Evolutionary conservation across 371 early-diverging fungal species (phyloP).

Genomic region (Syncephalastrum contaminatum): DNA sequence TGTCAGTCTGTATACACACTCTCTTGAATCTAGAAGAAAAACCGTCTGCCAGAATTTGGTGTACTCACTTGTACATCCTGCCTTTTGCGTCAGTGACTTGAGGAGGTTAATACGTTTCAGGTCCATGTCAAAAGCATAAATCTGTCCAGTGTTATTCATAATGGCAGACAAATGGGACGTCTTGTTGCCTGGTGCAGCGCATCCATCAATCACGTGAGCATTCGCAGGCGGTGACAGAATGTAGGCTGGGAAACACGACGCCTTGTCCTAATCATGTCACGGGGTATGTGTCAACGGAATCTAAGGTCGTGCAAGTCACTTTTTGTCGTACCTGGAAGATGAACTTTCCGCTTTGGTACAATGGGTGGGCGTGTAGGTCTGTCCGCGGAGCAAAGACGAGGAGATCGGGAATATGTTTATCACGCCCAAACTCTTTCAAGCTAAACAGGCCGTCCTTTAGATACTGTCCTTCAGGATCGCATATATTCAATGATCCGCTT

Average conservation of each 20-base stretch:
- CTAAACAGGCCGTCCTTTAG: constrained; percentile 5
- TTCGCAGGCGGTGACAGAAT: constrained; percentile 75
- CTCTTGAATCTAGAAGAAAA: background rate
- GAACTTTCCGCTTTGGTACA: constrained; percentile 73
- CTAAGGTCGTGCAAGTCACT: background rate
- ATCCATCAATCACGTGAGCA: constrained; percentile 90
- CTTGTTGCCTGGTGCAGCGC: constrained; percentile 99
- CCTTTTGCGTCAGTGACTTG: constrained; percentile 67
- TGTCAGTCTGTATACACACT: background rate
- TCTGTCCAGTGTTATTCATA: constrained; percentile 83
- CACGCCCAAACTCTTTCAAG: constrained; percentile 52
- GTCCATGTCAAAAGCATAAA: constrained; percentile 95
- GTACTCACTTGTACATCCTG: constrained; percentile 82
- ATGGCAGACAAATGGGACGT: constrained; percentile 89
- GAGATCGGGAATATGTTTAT: constrained; percentile 78
- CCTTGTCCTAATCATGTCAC: constrained; percentile 72
- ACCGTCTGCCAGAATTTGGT: constrained; percentile 3
- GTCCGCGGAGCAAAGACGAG: constrained; percentile 83
- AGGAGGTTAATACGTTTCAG: constrained; percentile 76
- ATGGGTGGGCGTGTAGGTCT: constrained; percentile 78
- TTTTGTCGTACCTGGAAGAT: constrained; percentile 73
- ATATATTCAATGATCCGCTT: too few relatives aligned
- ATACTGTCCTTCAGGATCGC: too few relatives aligned
- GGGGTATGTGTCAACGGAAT: background rate
- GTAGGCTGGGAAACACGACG: constrained; percentile 96